Evolutionary conservation across 352 stramenopile species (phyloP), one percentile per base, ranked within the genome.

Genomic region (Peronospora destructor): DNA sequence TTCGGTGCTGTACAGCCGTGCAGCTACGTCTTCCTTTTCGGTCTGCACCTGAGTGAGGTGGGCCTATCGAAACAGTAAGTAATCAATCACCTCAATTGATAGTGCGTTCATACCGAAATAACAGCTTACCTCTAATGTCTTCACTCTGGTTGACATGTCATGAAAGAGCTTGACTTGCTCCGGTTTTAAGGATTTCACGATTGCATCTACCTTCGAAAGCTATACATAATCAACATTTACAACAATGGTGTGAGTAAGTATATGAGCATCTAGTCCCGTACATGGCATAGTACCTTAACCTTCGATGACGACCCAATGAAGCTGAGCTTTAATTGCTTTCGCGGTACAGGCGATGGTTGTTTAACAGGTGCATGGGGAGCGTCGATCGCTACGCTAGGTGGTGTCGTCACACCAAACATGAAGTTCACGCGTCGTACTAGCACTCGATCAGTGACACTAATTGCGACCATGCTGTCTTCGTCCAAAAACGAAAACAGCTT

Each of bases 131-230:
- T 91, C 76, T 6, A 92, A 50, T 6, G 64, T 66, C 47, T 85
- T 84, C n/a, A 92, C 65, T 23, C 73, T 68, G 1, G 72, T 84
- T 13, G 77, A 87, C 74, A 92, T 82, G 17, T 92, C 81, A 32
- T 86, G 81, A 38, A 90, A 90, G 6, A 88, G 55, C 56, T 92
- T 92, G 49, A 92, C 87, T 49, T 89, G 78, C 32, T 88, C 73
- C 28, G 84, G 82, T 44, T 85, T 92, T 6, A 92, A 56, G 21
- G 76, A 81, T 50, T 88, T 85, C 9, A 90, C 74, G 30, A 92
- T 88, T 47, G 73, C 64, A 32, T 89, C 78, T 1, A 79, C 73
- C 45, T 86, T 87, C 1, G 73, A 80, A n/a, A 78, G 65, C 60
- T 91, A 57, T 33, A 47, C 28, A 32, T 11, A 13, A 49, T 13